Evolutionary conservation across 768 basidiomycete genomes (phyloP).

Genomic region (Podaxis sp.): DNA sequence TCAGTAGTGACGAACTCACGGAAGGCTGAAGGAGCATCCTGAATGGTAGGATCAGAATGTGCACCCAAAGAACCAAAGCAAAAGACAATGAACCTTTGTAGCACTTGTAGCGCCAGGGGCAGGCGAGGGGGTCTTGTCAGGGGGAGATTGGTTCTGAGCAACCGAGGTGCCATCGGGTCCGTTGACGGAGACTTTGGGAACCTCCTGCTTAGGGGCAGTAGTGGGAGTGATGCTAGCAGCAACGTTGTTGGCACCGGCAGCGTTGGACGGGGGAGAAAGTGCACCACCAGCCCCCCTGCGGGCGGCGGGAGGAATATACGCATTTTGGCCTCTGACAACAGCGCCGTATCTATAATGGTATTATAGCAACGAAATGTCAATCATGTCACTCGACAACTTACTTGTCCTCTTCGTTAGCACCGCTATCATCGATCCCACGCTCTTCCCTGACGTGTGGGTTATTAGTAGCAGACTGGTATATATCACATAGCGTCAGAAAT

Average conservation of each 20-base stretch:
- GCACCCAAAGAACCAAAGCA: not conserved
- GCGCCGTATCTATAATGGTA: slow-evolving; percentile 74
- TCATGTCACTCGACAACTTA: slow-evolving; percentile 35
- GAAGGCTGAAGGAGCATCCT: slow-evolving; percentile 69
- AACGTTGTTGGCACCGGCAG: not conserved
- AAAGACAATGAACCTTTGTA: slow-evolving; percentile 45
- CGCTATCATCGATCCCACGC: slow-evolving; percentile 73
- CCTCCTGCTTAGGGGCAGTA: slow-evolving; percentile 38
- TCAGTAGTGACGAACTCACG: slow-evolving; percentile 92
- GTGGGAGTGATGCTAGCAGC: slow-evolving; percentile 16
- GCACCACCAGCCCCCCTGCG: slow-evolving; percentile 45
- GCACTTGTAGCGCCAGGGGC: slow-evolving; percentile 42
- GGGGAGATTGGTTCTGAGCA: slow-evolving; percentile 40
- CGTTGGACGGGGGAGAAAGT: slow-evolving; percentile 24
- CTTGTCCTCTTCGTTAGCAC: slow-evolving; percentile 95
- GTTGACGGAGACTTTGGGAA: slow-evolving; percentile 77
- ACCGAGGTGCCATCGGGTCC: slow-evolving; percentile 69
- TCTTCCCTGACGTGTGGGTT: slow-evolving; percentile 94
- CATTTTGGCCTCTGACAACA: slow-evolving; percentile 83
- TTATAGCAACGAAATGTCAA: slow-evolving; percentile 23
- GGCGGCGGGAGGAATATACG: slow-evolving; percentile 94
- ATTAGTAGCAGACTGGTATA: slow-evolving; percentile 50
- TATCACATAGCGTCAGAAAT: slow-evolving; percentile 9
- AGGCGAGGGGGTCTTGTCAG: slow-evolving; percentile 67
- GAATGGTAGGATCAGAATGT: slow-evolving; percentile 14